A percentile compares a stretch with the other conserved stretches of the same genome.
These are phyloP conservation scores for Pseudogymnoascus destructans DNA, from an alignment of 2,329 filamentous ascomycete species.

Conservation along the genomic window DNA sequence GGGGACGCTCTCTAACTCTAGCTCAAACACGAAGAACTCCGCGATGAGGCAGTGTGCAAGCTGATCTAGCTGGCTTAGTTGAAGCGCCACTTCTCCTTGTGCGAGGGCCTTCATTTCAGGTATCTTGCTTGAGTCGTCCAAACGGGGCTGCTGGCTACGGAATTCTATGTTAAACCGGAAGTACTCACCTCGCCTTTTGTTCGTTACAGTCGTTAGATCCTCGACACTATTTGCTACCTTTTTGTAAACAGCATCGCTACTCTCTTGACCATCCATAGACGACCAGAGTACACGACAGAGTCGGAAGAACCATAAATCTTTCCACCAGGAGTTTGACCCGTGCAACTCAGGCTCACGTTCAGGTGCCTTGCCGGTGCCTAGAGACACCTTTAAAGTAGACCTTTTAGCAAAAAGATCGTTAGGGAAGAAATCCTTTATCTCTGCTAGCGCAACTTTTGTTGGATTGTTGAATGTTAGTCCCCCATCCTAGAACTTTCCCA, in stretches of 20 bases:
- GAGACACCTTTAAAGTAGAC: constrained; percentile 18
- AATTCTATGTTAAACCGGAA: constrained; percentile 19
- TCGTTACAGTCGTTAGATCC: constrained; percentile 11
- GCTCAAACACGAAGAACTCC: constrained; percentile 19
- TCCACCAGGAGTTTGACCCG: constrained; percentile 15
- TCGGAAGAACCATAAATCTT: constrained; percentile 16
- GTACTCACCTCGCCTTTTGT: constrained; percentile 9
- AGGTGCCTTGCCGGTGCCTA: constrained; percentile 11
- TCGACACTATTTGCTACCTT: constrained; percentile 6
- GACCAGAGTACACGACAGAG: constrained; percentile 15
- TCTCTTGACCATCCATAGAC: constrained; percentile 17
- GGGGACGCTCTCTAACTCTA: constrained; percentile 14
- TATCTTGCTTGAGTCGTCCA: constrained; percentile 13
- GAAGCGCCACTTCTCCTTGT: constrained; percentile 12
- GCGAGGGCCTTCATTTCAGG: constrained; percentile 15
- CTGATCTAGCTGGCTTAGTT: constrained; percentile 16
- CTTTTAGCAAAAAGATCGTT: constrained; percentile 13
- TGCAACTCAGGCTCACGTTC: constrained; percentile 15
- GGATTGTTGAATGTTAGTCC: constrained; percentile 17
- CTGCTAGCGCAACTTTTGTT: constrained; percentile 15
- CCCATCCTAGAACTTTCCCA: constrained; percentile 19
- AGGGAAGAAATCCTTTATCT: constrained; percentile 16
- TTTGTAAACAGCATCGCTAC: constrained; percentile 12
- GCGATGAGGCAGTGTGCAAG: constrained; percentile 17
- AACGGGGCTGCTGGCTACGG: constrained; percentile 10